Evolutionary conservation across 768 basidiomycete species (phyloP).

Genomic region (Myochromella boudieri): DNA sequence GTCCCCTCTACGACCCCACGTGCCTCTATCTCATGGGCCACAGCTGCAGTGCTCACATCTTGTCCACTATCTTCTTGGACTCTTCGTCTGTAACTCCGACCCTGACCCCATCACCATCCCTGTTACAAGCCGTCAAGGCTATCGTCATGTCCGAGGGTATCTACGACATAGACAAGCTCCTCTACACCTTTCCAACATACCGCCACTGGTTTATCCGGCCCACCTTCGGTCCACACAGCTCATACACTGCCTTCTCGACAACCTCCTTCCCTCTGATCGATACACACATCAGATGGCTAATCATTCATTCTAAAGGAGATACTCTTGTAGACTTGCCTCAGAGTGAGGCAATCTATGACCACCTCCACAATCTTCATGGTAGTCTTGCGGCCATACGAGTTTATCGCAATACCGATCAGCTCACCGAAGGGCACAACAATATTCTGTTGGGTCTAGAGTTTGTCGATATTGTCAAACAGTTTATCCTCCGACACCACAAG

Average conservation of each 20-base stretch:
- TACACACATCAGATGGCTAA: slow-evolving; percentile 54
- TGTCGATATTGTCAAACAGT: slow-evolving; percentile 42
- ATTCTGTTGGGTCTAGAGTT: slow-evolving; percentile 45
- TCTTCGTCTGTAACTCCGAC: slow-evolving; percentile 38
- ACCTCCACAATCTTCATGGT: slow-evolving; percentile 42
- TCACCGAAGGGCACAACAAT: slow-evolving; percentile 55
- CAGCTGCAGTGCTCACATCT: slow-evolving; percentile 83
- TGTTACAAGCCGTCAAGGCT: slow-evolving; percentile 48
- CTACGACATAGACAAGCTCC: slow-evolving; percentile 68
- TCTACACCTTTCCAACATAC: slow-evolving; percentile 67
- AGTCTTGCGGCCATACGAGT: slow-evolving; percentile 21
- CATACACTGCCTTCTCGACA: slow-evolving; percentile 51
- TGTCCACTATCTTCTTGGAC: slow-evolving; percentile 66
- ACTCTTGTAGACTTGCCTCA: slow-evolving; percentile 64
- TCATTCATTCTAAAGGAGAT: slow-evolving; percentile 77
- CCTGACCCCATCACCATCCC: slow-evolving; percentile 42
- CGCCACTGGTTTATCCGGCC: slow-evolving; percentile 65
- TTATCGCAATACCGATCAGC: slow-evolving; percentile 32
- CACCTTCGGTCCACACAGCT: slow-evolving; percentile 52
- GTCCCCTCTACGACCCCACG: slow-evolving; percentile 34
- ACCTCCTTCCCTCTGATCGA: slow-evolving; percentile 38
- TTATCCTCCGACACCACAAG: slow-evolving; percentile 27
- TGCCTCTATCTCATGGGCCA: slow-evolving; percentile 68
- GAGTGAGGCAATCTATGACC: slow-evolving; percentile 57
- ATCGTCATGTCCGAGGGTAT: slow-evolving; percentile 75